Base-by-base conservation (phyloP, 495 filamentous ascomycete species). In the Neurospora sp. region DNA sequence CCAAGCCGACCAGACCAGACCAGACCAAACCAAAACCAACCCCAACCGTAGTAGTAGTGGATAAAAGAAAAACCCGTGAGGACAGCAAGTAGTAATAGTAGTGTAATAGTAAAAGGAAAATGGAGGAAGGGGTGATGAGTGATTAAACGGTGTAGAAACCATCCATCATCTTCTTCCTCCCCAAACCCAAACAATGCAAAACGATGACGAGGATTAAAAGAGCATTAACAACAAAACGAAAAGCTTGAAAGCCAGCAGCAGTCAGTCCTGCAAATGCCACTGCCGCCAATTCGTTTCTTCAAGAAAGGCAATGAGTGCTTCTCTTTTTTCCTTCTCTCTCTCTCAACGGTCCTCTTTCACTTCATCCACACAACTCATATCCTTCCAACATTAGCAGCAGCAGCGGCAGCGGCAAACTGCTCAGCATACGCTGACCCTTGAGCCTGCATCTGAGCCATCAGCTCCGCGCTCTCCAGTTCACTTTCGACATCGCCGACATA, bases 401-500 rank as follows among this genome's bases (percentile, higher is more conserved):
- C 31, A 18, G 53, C 53, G 2, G 53, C 53, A 1, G 53, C 53
- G 14, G 53, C 53, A 37, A 65, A 65, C 3, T 65, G 53, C 27
- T 65, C 53, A 18, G 53, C 53, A 27, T 65, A 65, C 14, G 12
- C 53, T 0, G 53, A 65, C 7, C 31, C 22, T 14, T 37, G 53
- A 35, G 53, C 53, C 53, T 65, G 27, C 53, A 65, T 31, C 53
- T 65, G 53, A 35, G 27, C 31, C 53, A 65, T 65, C 22, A 65
- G 14, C 27, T 44, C 42, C 0, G 27, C 37, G 5, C 16, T 37
- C 3, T 71, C 39, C 40, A 73, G 42, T 41, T 79, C 78, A 31
- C 42, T 61, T 20, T 81, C 78, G n/a, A 77, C 71, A 27, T 83
- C 83, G 9, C 74, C 77, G 1, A 83, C 76, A 78, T 93, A 96